phyloP scores from a whole-genome alignment of 2,329 filamentous ascomycete genomes.

The Thelonectria olida region DNA sequence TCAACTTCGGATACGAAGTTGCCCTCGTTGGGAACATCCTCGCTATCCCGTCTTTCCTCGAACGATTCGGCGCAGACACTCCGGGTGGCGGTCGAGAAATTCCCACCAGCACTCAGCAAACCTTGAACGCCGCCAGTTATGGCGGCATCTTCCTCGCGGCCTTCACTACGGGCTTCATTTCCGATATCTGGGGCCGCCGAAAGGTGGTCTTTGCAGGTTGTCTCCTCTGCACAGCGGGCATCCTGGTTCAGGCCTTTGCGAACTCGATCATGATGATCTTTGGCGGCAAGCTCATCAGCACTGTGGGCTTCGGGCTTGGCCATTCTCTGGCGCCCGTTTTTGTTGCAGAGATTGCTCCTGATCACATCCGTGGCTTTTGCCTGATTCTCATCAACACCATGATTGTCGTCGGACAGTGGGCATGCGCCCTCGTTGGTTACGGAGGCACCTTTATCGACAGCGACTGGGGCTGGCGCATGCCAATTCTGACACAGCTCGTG shows the following conservation, averaged over 20 bases:
- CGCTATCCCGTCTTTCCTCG: conserved; percentile 36
- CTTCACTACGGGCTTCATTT: conserved; percentile 36
- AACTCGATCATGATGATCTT: conserved; percentile 35
- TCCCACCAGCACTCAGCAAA: conserved; percentile 36
- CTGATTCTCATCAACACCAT: conserved; percentile 42
- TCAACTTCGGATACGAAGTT: conserved; percentile 43
- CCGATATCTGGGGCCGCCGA: conserved; percentile 35
- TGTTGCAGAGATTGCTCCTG: conserved; percentile 42
- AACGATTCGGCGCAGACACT: conserved; percentile 31
- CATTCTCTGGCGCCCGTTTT: conserved; percentile 41
- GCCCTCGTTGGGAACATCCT: conserved; percentile 39
- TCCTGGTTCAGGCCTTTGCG: conserved; percentile 36
- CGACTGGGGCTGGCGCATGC: conserved; percentile 51
- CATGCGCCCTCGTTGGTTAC: conserved; percentile 34
- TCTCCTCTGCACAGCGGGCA: conserved; percentile 33
- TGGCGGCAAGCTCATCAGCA: conserved; percentile 39
- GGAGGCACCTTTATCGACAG: conserved; percentile 22
- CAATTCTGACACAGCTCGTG: conserved; percentile 54
- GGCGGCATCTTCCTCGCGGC: conserved; percentile 40
- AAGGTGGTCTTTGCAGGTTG: conserved; percentile 33
- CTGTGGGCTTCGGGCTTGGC: conserved; percentile 41
- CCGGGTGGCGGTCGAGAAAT: conserved; percentile 28
- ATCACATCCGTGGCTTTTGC: conserved; percentile 40
- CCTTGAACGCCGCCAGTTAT: conserved; percentile 37
- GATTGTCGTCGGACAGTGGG: conserved; percentile 40